Evolutionary conservation across 148 eudicot genomes (phyloP).

Genomic region (Camellia japonica): DNA sequence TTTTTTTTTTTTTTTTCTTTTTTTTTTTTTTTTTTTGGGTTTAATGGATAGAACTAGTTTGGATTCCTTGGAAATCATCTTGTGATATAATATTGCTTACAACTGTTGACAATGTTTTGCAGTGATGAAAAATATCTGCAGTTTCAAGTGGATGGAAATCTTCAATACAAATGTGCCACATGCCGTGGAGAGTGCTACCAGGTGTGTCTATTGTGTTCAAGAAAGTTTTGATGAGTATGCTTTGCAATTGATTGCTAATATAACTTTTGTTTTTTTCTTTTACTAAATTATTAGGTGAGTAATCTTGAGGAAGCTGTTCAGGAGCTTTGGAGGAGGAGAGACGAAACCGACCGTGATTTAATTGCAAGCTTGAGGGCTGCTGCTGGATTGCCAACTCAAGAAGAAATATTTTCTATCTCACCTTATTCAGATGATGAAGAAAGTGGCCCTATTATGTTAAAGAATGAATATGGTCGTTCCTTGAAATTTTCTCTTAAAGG

Average conservation of each 20-base stretch:
- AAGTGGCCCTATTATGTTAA: slow-evolving; percentile 40
- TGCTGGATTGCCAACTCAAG: slow-evolving; percentile 92
- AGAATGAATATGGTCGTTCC: slow-evolving; percentile 62
- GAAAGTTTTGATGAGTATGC: not conserved
- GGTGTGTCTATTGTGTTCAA: slow-evolving; percentile 37
- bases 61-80: not conserved
- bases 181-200: slow-evolving; percentile 95
- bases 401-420: slow-evolving; percentile 82
- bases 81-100: not conserved
- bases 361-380: slow-evolving; percentile 86
- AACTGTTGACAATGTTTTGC: slow-evolving; percentile 19
- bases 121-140: slow-evolving; percentile 88
- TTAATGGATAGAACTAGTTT: not conserved
- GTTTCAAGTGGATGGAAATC: slow-evolving; percentile 90
- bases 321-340: slow-evolving; percentile 93
- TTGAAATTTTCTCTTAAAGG: slow-evolving; percentile 70
- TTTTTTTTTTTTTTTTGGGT: not conserved
- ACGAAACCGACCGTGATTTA: slow-evolving; percentile 71
- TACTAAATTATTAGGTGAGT: slow-evolving; percentile 48
- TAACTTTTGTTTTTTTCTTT: not conserved
- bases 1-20: too few species aligned
- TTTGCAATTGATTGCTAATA: not conserved
- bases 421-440: slow-evolving; percentile 98
- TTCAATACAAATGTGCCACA: slow-evolving; percentile 84
- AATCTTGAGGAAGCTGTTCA: slow-evolving; percentile 93